phyloP scores from a whole-genome alignment of 495 filamentous ascomycete genomes.

The Xanthoparmelia taractica region DNA sequence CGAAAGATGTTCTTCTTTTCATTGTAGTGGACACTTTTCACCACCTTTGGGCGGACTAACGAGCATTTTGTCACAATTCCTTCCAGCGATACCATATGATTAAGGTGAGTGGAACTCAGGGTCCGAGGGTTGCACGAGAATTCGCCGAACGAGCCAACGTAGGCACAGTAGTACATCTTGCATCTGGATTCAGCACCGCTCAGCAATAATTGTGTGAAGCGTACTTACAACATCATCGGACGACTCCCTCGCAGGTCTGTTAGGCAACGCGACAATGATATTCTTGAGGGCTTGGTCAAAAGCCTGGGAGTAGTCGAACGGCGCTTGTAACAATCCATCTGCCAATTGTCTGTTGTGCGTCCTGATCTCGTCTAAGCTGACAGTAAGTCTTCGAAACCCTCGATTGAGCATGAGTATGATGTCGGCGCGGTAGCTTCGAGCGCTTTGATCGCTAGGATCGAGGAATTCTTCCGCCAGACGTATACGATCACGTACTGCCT shows the following conservation, averaged over 20 bases:
- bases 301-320: constrained; percentile 80
- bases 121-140: constrained; percentile 92
- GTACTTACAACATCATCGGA: constrained; percentile 52
- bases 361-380: constrained; percentile 92
- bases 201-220: not conserved
- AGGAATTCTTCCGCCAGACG: constrained; percentile 77
- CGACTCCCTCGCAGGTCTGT: constrained; percentile 52
- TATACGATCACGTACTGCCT: constrained; percentile 71
- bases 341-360: constrained; percentile 82
- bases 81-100: constrained; percentile 94
- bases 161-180: constrained; percentile 86
- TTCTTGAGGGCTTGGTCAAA: constrained; percentile 87
- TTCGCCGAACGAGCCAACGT: constrained; percentile 89
- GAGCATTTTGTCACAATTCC: constrained; percentile 97
- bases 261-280: constrained; percentile 67
- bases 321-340: constrained; percentile 75
- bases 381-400: constrained; percentile 61
- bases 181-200: not conserved
- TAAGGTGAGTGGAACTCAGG: constrained; percentile 76
- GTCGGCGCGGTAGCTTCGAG: constrained; percentile 72
- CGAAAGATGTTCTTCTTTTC: constrained; percentile 77
- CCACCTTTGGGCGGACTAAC: constrained; percentile 88
- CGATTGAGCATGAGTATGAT: constrained; percentile 91
- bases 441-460: constrained; percentile 59
- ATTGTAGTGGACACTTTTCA: constrained; percentile 94